phyloP scores from a whole-genome alignment of 345 rosid species.

The Salix dunnii region DNA sequence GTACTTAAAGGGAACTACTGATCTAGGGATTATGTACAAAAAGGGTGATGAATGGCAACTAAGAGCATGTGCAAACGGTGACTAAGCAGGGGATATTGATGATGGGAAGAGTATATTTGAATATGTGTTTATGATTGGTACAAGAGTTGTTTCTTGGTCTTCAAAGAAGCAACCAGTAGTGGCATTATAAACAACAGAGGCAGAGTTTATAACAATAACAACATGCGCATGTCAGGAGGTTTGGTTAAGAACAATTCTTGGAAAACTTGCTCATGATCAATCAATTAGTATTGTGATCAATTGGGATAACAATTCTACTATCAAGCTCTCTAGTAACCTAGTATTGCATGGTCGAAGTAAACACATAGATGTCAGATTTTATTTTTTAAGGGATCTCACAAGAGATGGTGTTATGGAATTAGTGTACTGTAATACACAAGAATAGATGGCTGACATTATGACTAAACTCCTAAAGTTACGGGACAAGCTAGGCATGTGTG shows the following conservation, averaged over 20 bases:
- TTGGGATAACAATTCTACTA: not conserved
- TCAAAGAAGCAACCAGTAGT: not conserved
- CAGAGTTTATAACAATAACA: not conserved
- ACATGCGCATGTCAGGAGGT: not conserved
- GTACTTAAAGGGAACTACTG: too few relatives aligned
- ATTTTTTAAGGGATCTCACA: not conserved
- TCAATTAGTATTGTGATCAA: not conserved
- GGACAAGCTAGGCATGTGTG: too few relatives aligned
- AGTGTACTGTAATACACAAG: not conserved
- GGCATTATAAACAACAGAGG: not conserved
- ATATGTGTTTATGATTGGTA: too few relatives aligned
- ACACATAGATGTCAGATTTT: constrained; percentile 1
- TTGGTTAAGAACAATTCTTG: not conserved
- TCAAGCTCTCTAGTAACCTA: not conserved
- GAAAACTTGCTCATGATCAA: not conserved
- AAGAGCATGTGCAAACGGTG: too few relatives aligned
- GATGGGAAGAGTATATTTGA: too few relatives aligned
- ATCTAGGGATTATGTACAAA: too few relatives aligned
- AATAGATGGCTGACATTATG: constrained; percentile 1
- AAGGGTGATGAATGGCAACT: too few relatives aligned
- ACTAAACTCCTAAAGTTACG: not conserved
- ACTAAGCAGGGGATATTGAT: too few relatives aligned
- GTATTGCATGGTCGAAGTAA: not conserved
- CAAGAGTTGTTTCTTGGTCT: not conserved
- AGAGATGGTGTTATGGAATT: not conserved